phyloP scores from a whole-genome alignment of 441 rosid species.

The Mallotus repandus region DNA sequence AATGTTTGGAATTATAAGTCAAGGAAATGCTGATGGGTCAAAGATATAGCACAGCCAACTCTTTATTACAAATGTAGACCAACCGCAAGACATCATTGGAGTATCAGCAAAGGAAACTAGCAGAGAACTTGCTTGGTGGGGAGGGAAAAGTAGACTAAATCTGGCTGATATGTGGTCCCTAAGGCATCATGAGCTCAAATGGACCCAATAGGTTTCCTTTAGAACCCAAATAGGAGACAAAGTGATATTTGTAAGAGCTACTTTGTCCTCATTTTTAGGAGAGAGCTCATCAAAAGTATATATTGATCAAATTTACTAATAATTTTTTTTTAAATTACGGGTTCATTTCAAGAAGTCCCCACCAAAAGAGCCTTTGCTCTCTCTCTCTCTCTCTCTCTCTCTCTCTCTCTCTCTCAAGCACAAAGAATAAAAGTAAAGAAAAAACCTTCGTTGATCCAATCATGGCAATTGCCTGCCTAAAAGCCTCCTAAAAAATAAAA shows the following conservation, averaged over 20 bases:
- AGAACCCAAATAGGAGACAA: conserved; percentile 49
- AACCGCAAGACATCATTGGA: conserved; percentile 22
- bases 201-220: conserved; percentile 35
- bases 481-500: conserved; percentile 1
- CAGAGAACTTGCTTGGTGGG: conserved; percentile 25
- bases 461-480: conserved; percentile 27
- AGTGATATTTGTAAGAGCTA: conserved; percentile 16
- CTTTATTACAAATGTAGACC: conserved; percentile 6
- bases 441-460: conserved; percentile 36
- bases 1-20: too few relatives aligned
- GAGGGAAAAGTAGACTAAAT: conserved; percentile 21
- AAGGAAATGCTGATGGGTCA: too few relatives aligned
- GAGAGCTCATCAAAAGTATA: conserved; percentile 10
- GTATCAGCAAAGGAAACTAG: conserved; percentile 23
- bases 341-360: conserved; percentile 15
- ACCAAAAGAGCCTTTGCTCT: conserved; percentile 29
- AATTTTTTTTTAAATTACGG: background rate
- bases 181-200: conserved; percentile 27
- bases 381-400: conserved; percentile 31
- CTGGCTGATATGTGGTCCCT: conserved; percentile 36
- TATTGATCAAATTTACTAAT: background rate
- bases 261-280: conserved; percentile 41
- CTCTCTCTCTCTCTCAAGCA: conserved; percentile 29
- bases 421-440: conserved; percentile 19
- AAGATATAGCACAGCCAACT: too few relatives aligned